These are phyloP conservation scores for Chiua virens DNA, from an alignment of 768 basidiomycete genomes.

Conservation along the genomic window DNA sequence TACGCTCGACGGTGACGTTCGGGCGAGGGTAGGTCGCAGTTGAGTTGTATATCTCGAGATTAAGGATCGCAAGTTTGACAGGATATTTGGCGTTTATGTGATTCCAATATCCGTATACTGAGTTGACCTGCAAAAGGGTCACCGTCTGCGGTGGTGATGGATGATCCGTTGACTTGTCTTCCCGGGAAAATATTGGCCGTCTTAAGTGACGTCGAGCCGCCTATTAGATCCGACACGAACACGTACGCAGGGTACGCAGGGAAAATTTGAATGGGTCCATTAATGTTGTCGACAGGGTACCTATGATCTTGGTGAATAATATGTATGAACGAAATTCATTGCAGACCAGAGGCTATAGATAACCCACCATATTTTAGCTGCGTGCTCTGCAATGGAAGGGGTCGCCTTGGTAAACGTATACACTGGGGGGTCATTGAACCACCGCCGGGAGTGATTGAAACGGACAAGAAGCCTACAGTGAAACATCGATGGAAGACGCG, in stretches of 20 bases:
- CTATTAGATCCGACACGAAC: constrained; percentile 49
- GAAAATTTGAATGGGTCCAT: constrained; percentile 51
- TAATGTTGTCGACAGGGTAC: constrained; percentile 48
- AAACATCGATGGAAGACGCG: constrained; percentile 43
- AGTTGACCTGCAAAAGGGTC: constrained; percentile 47
- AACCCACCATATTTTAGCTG: constrained; percentile 51
- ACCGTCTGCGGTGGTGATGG: constrained; percentile 50
- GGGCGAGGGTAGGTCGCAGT: constrained; percentile 44
- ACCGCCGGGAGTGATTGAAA: neutral
- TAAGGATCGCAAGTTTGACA: constrained; percentile 47
- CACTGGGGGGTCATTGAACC: constrained; percentile 22
- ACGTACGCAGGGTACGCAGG: constrained; percentile 55
- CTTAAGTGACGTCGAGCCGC: constrained; percentile 41
- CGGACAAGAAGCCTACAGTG: constrained; percentile 32
- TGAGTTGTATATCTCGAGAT: constrained; percentile 52
- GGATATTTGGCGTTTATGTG: constrained; percentile 33
- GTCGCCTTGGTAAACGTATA: constrained; percentile 57
- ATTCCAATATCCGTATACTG: constrained; percentile 54
- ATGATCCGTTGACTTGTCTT: constrained; percentile 50
- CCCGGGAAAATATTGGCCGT: constrained; percentile 54
- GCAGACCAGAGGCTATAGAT: constrained; percentile 47
- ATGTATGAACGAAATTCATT: neutral
- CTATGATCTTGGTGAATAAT: constrained; percentile 22
- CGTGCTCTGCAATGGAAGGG: constrained; percentile 51
- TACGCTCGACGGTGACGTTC: constrained; percentile 44